Evolutionary conservation across 495 filamentous ascomycete species (phyloP).

Genomic region (Podospora comata): DNA sequence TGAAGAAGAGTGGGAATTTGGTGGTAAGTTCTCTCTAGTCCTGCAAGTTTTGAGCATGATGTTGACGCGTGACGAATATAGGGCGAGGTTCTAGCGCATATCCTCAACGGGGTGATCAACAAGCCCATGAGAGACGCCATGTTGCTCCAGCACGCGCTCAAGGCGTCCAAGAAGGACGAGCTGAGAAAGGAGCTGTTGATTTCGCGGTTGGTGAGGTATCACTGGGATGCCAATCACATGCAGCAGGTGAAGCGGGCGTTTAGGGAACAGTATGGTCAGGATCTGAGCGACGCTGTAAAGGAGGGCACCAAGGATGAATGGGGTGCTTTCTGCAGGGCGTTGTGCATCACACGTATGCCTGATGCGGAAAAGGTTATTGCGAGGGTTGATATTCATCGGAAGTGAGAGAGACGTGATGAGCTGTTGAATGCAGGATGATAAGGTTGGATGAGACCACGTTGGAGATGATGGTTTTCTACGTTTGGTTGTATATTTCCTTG

Average conservation of each 20-base stretch:
- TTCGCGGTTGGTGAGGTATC: conserved; percentile 72
- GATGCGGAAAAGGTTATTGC: conserved; percentile 50
- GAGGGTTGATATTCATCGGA: conserved; percentile 30
- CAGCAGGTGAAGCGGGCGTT: conserved; percentile 67
- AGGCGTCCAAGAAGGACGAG: conserved; percentile 55
- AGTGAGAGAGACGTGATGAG: neutral
- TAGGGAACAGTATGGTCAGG: conserved; percentile 64
- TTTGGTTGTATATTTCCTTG: neutral
- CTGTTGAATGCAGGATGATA: neutral
- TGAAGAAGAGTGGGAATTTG: conserved; percentile 83
- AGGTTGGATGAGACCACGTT: neutral
- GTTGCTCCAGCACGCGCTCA: conserved; percentile 88
- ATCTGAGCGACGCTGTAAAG: conserved; percentile 59
- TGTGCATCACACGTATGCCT: conserved; percentile 53
- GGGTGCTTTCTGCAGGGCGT: conserved; percentile 51
- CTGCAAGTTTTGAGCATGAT: conserved; percentile 1
- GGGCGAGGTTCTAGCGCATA: conserved; percentile 93
- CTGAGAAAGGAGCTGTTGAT: conserved; percentile 80
- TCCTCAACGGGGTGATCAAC: conserved; percentile 96
- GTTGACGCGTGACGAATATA: conserved; percentile 31
- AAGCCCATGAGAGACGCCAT: conserved; percentile 90
- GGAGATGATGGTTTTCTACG: neutral
- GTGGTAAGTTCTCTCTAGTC: conserved; percentile 61
- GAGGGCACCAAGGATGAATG: conserved; percentile 51
- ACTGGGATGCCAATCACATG: conserved; percentile 80